Conservation (phyloP, 306 rosid genomes). For the Carpinus viminea region DNA sequence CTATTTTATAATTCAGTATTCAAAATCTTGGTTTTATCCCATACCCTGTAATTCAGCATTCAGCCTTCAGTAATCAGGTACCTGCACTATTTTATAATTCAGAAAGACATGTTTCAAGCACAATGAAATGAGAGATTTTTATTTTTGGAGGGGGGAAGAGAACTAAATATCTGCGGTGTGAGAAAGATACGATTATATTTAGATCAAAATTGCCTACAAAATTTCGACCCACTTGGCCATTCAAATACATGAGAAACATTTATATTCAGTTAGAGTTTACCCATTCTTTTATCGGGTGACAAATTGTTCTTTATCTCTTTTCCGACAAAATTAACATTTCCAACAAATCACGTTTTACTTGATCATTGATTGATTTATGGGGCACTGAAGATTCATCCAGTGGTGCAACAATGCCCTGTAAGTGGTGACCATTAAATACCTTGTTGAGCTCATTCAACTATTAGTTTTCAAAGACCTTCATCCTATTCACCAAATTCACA, state of each 20-base stretch:
- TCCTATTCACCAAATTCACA: constrained; percentile 35
- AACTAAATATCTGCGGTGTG: background rate
- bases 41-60: background rate
- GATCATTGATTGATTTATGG: background rate
- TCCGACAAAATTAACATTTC: background rate
- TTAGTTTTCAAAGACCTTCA: constrained; percentile 13
- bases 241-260: background rate
- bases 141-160: too few relatives aligned
- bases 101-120: background rate
- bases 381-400: background rate
- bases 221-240: background rate
- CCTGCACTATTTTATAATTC: background rate
- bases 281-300: background rate
- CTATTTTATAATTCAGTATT: too few relatives aligned
- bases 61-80: too few relatives aligned
- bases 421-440: background rate
- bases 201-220: background rate
- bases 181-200: background rate
- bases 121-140: background rate
- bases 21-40: background rate
- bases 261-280: background rate
- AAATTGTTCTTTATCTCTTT: background rate
- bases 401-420: background rate
- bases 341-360: background rate
- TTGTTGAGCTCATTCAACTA: background rate